phyloP scores from a whole-genome alignment of 306 rosid genomes.

The Medicago truncatula region MtrunA17r5.0-ANR NC_053044.1:38685501-38686000 shows the following conservation, averaged over 20 bases:
- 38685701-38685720: background rate
- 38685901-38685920: background rate
- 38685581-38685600: conserved; percentile 19
- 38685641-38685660: background rate
- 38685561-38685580: conserved; percentile 27
- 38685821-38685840: background rate
- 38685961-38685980: background rate
- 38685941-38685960: background rate
- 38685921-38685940: background rate
- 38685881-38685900: background rate
- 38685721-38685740: background rate
- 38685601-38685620: background rate
- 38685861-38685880: background rate
- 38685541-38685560: conserved; percentile 1
- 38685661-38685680: background rate
- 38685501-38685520: conserved; percentile 8
- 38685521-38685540: conserved; percentile 13
- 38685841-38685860: background rate
- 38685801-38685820: background rate
- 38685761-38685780: background rate
- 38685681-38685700: background rate
- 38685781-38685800: background rate
- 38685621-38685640: conserved; percentile 4
- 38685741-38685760: too few relatives aligned
- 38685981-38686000: background rate